Conservation (phyloP, 1,139 yeast genomes). For the Scheffersomyces cryptocercus region DNA sequence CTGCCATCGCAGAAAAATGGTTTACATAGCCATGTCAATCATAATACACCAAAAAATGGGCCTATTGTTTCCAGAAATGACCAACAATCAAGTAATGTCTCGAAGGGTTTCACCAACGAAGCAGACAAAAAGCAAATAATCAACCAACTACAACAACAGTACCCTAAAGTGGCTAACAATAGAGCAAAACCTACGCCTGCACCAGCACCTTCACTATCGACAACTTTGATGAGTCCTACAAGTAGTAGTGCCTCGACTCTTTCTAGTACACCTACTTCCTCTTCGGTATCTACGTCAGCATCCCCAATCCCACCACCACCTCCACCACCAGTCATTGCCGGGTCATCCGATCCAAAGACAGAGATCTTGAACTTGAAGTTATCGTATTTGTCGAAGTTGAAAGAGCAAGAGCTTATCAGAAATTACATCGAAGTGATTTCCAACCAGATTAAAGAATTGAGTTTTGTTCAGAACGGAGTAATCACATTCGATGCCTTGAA, state of each 20-base stretch:
- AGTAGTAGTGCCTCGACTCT: neutral
- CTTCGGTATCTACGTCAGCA: slow-evolving; percentile 1
- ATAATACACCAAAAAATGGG: too few species aligned
- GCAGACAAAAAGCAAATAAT: slow-evolving; percentile 2
- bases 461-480: slow-evolving; percentile 49
- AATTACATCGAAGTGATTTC: slow-evolving; percentile 47
- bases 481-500: slow-evolving; percentile 46
- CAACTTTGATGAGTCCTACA: neutral
- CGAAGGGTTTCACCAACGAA: neutral
- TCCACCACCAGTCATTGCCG: slow-evolving; percentile 12
- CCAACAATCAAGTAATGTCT: neutral
- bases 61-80: too few species aligned
- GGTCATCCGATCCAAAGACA: slow-evolving; percentile 16
- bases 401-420: slow-evolving; percentile 47
- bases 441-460: slow-evolving; percentile 47
- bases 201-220: neutral
- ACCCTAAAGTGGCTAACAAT: slow-evolving; percentile 1
- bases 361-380: slow-evolving; percentile 27
- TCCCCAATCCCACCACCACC: slow-evolving; percentile 7
- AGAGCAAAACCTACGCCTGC: neutral
- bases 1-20: too few species aligned
- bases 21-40: too few species aligned
- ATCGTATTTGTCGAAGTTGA: slow-evolving; percentile 39
- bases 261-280: neutral
- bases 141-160: slow-evolving; percentile 6